A percentile compares a stretch with the other conserved stretches of the same genome.
These are phyloP conservation scores for Grosmannia clavigera DNA, from an alignment of 2,329 filamentous ascomycete genomes.

Conservation along the genomic window DNA sequence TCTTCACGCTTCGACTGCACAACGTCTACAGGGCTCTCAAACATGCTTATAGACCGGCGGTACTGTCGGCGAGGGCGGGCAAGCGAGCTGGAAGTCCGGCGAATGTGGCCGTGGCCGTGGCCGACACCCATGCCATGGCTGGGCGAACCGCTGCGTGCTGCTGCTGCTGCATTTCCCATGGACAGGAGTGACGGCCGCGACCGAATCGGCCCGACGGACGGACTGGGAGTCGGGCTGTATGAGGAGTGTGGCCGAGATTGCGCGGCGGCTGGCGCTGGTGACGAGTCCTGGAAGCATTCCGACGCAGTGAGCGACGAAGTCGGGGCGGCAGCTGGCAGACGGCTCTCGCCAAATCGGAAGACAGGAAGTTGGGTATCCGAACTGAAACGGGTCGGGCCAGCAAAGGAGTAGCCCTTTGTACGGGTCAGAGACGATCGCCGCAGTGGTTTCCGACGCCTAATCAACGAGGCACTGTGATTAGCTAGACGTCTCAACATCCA, in stretches of 20 bases:
- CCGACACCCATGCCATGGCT: not conserved
- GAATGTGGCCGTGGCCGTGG: constrained; percentile 38
- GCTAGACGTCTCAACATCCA: not conserved
- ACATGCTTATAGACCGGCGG: constrained; percentile 93
- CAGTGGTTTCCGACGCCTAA: constrained; percentile 54
- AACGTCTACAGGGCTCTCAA: constrained; percentile 79
- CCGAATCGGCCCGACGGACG: constrained; percentile 42
- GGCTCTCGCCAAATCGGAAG: constrained; percentile 56
- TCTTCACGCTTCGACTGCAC: constrained; percentile 65
- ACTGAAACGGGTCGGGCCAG: constrained; percentile 45
- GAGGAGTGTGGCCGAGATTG: constrained; percentile 26
- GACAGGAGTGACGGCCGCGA: constrained; percentile 53
- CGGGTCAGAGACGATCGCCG: constrained; percentile 64
- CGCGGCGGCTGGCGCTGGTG: constrained; percentile 37
- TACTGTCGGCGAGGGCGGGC: constrained; percentile 76
- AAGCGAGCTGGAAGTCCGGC: constrained; percentile 61
- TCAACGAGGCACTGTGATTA: constrained; percentile 2
- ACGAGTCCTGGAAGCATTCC: constrained; percentile 73
- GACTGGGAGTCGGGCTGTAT: constrained; percentile 33
- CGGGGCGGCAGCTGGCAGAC: constrained; percentile 9
- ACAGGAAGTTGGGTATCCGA: constrained; percentile 55
- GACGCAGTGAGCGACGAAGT: constrained; percentile 54
- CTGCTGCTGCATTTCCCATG: constrained; percentile 28
- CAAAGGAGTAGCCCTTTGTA: constrained; percentile 62
- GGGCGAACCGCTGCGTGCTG: constrained; percentile 59